Base-by-base conservation (phyloP, 2,329 filamentous ascomycete species). In the Bisporella sp. region DNA sequence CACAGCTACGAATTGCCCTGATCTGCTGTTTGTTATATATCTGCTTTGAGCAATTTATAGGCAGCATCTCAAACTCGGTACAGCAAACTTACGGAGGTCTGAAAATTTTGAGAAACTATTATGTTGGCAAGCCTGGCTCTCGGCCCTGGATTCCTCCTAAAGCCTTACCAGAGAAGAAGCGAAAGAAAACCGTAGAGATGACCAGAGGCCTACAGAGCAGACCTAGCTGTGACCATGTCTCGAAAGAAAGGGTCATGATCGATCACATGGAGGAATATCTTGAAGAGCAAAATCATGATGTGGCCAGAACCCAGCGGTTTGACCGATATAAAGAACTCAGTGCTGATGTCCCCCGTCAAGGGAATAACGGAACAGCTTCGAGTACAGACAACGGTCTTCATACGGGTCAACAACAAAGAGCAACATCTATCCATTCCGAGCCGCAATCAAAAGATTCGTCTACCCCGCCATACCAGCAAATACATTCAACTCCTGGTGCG, bases 1-100 rank as follows among this genome's bases (percentile, higher is more conserved):
- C 65, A 37, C 74, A 74, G 31, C 70, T 77, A 61, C 54, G 62
- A 30, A 61, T 55, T 33, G 57, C 60, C n/a, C 56, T 65, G 9
- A 62, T 65, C 30, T 51, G 61, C 29, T 65, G 62, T 46, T 42
- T 64, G 21, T 54, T 65, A 2, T 63, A 64, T 48, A 57, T 63
- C 6, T 62, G 58, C 43, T 64, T 65, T 46, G 62, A 65, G 46
- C 56, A 57, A 7, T 57, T 64, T n/a, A 57, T 62, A 52, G 62
- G 62, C 5, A 75, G 82, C 54, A 78, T 82, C 61, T 73, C 72
- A 54, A 77, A 81, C 54, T 78, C 78, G 46, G 80, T 84, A 44
- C 62, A 69, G 13, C 81, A 84, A 59, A 81, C 82, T 31, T 79
- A 83, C 60, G 76, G 68, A 4, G 81, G 81, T 1, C 69, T 84